Evolutionary conservation across 2,329 filamentous ascomycete species (phyloP).

Genomic region (Fusarium sp.): DNA sequence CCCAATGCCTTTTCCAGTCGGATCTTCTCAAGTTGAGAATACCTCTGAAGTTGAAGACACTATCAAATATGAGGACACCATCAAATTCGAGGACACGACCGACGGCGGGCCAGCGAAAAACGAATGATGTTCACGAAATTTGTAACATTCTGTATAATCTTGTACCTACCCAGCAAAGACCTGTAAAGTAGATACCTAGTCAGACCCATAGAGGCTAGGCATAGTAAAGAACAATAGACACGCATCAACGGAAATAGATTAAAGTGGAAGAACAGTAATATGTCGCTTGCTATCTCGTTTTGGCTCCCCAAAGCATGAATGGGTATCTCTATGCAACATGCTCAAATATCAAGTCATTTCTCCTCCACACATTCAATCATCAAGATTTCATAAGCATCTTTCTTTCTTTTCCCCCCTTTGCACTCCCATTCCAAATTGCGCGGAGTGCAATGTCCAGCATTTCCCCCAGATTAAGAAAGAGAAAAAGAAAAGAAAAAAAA

Average conservation of each 20-base stretch:
- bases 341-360: constrained; percentile 43
- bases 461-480: constrained; percentile 39
- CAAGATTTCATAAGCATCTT: constrained; percentile 45
- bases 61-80: not conserved
- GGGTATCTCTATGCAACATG: constrained; percentile 54
- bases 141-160: constrained; percentile 1
- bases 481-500: too few relatives aligned
- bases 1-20: constrained; percentile 15
- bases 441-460: constrained; percentile 48
- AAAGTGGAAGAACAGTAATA: constrained; percentile 44
- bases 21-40: constrained; percentile 8
- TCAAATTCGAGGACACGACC: not conserved
- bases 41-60: constrained; percentile 13
- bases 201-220: not conserved
- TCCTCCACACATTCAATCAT: constrained; percentile 44
- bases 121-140: constrained; percentile 2
- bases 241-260: not conserved
- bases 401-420: constrained; percentile 18
- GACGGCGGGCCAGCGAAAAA: not conserved
- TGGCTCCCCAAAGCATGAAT: constrained; percentile 47
- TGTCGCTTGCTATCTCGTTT: constrained; percentile 50
- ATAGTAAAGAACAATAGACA: constrained; percentile 1
- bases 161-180: not conserved
- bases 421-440: constrained; percentile 35
- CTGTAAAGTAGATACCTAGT: constrained; percentile 16